Evolutionary conservation across 352 stramenopile species (phyloP), one percentile per base, ranked within the genome.

Genomic region (Pythium sp.): DNA sequence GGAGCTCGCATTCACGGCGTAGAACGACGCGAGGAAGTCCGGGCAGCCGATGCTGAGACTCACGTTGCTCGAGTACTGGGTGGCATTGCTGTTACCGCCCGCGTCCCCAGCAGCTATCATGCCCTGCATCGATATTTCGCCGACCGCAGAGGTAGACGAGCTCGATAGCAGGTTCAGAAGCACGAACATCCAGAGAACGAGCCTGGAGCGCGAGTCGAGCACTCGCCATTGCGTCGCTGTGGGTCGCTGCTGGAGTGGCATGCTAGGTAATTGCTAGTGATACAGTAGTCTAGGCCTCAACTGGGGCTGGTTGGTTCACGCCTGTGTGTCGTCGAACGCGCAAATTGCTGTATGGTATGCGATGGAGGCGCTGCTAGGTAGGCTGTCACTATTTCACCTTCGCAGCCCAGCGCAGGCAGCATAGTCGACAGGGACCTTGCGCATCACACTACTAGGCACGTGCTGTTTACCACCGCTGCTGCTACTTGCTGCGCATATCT

Each of bases 11-110:
- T 72, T 80, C 24, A 77, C 74, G 15, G 68, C 76, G 62, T 77
- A 74, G 58, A 84, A 89, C 12, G 74, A 67, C 11, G 69, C 68
- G 51, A 84, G 55, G 41, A 89, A 85, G 51, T 87, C 81, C 3
- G 79, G 79, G 57, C 81, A 89, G 22, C 81, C 81, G 70, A 87
- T 71, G 24, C 55, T 72, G 22, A 81, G 67, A 12, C 61, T 74
- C 32, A 81, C 68, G 6, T 26, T 47, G 38, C 28, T 64, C 36
- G 30, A 24, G 6, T 69, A 30, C 38, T 55, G 55, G 18, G 55
- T 28, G 8, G 4, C 5, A 18, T n/a, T 4, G 20, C 20, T 20
- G 9, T 61, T 20, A 7, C 22, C 15, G 0, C 18, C 55, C 3
- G 41, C 15, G 4, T n/a, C 38, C 8, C 38, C 15, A 20, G 2